A percentile compares a stretch with the other conserved stretches of the same genome.
Conservation (phyloP, 208 protist genomes). For the Trypanosoma lewisi region DNA sequence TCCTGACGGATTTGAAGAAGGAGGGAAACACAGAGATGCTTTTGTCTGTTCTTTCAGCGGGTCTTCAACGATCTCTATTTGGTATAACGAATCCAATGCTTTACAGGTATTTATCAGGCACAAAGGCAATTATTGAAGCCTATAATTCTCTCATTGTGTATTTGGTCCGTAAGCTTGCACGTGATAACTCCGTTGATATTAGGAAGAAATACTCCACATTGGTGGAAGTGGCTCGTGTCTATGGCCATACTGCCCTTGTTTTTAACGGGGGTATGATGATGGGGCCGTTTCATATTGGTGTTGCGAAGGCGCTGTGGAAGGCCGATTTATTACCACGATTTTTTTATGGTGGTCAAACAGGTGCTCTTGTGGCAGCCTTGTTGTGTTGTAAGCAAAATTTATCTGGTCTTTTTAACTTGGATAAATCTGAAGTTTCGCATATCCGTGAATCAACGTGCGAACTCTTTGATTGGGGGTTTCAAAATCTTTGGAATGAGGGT, state of each 20-base stretch:
- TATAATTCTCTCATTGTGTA: constrained; percentile 58
- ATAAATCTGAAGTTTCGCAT: constrained; percentile 13
- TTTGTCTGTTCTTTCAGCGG: constrained; percentile 35
- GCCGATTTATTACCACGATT: constrained; percentile 54
- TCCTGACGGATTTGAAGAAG: constrained; percentile 42
- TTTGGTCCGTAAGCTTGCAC: constrained; percentile 23
- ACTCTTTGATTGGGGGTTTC: constrained; percentile 15
- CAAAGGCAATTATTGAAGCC: constrained; percentile 67
- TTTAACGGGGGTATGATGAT: constrained; percentile 58
- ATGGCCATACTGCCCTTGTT: constrained; percentile 60
- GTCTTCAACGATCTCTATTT: constrained; percentile 51
- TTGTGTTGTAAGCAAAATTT: constrained; percentile 54
- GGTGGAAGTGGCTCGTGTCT: constrained; percentile 35
- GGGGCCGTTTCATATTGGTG: constrained; percentile 64
- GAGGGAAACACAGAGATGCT: constrained; percentile 30
- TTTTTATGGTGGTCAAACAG: constrained; percentile 59
- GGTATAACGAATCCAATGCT: constrained; percentile 53
- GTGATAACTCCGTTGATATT: constrained; percentile 6
- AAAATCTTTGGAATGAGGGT: constrained; percentile 35
- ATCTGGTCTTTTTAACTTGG: constrained; percentile 19
- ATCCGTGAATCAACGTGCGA: constrained; percentile 9
- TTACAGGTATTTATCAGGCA: constrained; percentile 63
- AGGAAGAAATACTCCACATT: constrained; percentile 37
- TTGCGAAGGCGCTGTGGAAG: constrained; percentile 62
- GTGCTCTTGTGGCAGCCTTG: constrained; percentile 63